Base-by-base conservation (phyloP, 257 asterid species). In the Rehmannia glutinosa region DNA sequence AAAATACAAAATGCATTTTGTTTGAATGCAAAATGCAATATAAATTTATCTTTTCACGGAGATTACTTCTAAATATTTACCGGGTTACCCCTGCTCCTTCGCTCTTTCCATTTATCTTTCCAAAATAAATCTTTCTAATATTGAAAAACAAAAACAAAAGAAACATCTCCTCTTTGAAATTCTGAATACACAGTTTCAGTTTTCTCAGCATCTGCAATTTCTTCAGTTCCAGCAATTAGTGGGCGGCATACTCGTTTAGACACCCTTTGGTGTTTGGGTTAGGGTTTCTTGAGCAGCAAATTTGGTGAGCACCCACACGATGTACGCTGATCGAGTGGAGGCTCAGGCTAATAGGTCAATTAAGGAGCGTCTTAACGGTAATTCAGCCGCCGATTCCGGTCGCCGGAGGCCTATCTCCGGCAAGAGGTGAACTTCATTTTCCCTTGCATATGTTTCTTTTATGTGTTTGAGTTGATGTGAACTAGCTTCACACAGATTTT, bases 291-390 rank as follows among this genome's bases (percentile, higher is more conserved):
- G 23, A 28, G 69, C 73, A 27, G 69, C 61, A 12, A 42, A n/a
- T 42, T 35, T 17, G 57, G 62, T 21, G 13, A 64, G 50, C 38
- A 59, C 54, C 51, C 52, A 51, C 49, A 64, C 75, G 69, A 85
- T 85, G 92, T 83, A 88, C 65, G 88, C 92, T 78, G 95, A 87
- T 83, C 85, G 89, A 56, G 86, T 71, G 60, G 95, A 87, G 65
- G 81, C 86, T 60, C 83, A 79, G 33, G 35, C 77, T 46, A 83
- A 67, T 74, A 74, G 80, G 66, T 85, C 95, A 9, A 69, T 87
- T 35, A 81, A 73, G 82, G 92, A 87, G 27, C 83, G 92, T 25
- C 90, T 85, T 41, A 75, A 81, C 78, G 88, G 81, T 50, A 75
- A 42, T 76, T 36, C 83, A 0, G 57, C 71, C 19, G 75, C 66